These are phyloP conservation scores for Nidularia sp. DNA, from an alignment of 768 basidiomycete genomes.

Conservation along the genomic window DNA sequence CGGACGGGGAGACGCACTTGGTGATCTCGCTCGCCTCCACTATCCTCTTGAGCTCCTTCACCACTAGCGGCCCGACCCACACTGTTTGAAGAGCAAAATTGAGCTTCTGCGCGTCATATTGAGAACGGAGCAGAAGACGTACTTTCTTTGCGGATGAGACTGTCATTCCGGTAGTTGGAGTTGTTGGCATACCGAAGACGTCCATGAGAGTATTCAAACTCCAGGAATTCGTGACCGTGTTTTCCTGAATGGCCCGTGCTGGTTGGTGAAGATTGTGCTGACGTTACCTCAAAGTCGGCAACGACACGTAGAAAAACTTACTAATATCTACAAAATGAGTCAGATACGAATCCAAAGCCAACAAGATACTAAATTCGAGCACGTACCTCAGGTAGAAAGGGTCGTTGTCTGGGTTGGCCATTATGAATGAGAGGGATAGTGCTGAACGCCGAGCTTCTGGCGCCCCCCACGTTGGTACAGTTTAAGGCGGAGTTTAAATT, in stretches of 20 bases:
- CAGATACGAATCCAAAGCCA: constrained; percentile 4
- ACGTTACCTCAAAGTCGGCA: not conserved
- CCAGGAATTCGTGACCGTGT: constrained; percentile 96
- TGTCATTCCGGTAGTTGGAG: constrained; percentile 98
- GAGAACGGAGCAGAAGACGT: constrained; percentile 23
- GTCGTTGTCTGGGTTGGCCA: constrained; percentile 51
- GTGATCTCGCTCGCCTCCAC: constrained; percentile 92
- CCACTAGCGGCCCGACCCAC: constrained; percentile 90
- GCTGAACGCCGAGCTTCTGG: not conserved
- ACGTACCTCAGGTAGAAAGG: constrained; percentile 77
- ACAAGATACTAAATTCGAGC: not conserved
- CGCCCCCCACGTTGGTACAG: not conserved
- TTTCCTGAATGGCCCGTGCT: constrained; percentile 99
- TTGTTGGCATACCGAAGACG: constrained; percentile 98
- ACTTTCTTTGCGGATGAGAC: constrained; percentile 98
- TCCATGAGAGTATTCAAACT: constrained; percentile 97
- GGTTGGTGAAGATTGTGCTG: constrained; percentile 6
- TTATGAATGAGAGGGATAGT: constrained; percentile 5
- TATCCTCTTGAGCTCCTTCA: constrained; percentile 93
- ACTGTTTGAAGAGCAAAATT: constrained; percentile 44
- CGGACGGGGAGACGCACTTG: constrained; percentile 52
- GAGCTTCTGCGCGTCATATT: not conserved
- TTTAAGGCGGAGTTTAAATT: too few relatives aligned
- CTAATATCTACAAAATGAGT: constrained; percentile 38
- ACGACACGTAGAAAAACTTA: constrained; percentile 10